Percentiles rank a stretch among this genome's conserved stretches.
Evolutionary conservation across 2,329 filamentous ascomycete species (phyloP).

Genomic region (Fusarium oligoseptatum): DNA sequence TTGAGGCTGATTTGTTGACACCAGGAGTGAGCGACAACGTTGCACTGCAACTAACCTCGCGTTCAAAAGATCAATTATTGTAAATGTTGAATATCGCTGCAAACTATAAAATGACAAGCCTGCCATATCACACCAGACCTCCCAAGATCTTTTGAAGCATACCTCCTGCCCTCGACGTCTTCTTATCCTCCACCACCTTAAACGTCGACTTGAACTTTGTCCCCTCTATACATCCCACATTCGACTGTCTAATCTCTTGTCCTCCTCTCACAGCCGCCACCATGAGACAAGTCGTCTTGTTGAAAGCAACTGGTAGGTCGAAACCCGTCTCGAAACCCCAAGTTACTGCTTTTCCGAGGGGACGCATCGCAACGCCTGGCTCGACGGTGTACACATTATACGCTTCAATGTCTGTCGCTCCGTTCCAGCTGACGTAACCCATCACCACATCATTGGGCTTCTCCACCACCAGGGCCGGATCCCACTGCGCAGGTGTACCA

Average conservation of each 20-base stretch:
- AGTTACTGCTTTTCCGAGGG: background rate
- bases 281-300: constrained; percentile 36
- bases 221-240: constrained; percentile 36
- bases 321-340: constrained; percentile 45
- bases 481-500: constrained; percentile 39
- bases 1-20: background rate
- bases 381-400: constrained; percentile 40
- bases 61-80: background rate
- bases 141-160: constrained; percentile 26
- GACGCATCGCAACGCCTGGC: background rate
- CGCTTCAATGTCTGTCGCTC: constrained; percentile 42
- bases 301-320: constrained; percentile 27
- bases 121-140: background rate
- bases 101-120: background rate
- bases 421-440: constrained; percentile 46
- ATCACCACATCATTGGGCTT: background rate
- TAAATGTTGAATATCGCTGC: background rate
- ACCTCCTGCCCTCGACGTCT: background rate
- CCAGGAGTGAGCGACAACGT: background rate
- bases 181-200: background rate
- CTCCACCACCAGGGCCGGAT: constrained; percentile 29
- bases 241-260: constrained; percentile 35
- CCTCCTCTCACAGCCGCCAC: constrained; percentile 36
- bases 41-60: background rate
- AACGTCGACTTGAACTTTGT: constrained; percentile 30